Evolutionary conservation across 164 flowering plant species (phyloP).

Genomic region (Magnolia kwangsiensis): DNA sequence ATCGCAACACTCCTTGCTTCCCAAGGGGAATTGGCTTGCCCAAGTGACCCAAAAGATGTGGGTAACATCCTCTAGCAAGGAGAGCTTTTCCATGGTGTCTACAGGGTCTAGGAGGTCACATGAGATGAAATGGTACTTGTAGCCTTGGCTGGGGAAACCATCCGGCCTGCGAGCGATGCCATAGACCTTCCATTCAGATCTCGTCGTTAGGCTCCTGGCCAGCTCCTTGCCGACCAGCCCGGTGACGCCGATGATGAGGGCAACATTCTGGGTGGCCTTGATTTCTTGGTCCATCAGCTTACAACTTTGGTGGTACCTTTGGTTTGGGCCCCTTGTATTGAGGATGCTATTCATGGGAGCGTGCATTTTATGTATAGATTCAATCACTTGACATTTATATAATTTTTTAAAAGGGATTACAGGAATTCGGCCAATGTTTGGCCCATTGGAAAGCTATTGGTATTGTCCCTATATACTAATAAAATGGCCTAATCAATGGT

Average conservation of each 20-base stretch:
- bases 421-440: background rate
- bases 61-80: slow-evolving; percentile 46
- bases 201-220: slow-evolving; percentile 35
- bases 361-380: background rate
- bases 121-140: slow-evolving; percentile 50
- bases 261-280: slow-evolving; percentile 28
- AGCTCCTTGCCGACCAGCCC: slow-evolving; percentile 84
- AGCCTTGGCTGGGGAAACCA: slow-evolving; percentile 1
- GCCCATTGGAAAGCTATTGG: background rate
- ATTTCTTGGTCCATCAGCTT: background rate
- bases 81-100: slow-evolving; percentile 48
- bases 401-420: background rate
- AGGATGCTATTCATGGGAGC: background rate
- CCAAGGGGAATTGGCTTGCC: slow-evolving; percentile 57
- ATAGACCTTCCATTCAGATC: slow-evolving; percentile 58
- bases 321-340: background rate
- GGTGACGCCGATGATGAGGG: slow-evolving; percentile 71
- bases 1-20: slow-evolving; percentile 45
- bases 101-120: slow-evolving; percentile 63
- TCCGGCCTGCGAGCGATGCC: slow-evolving; percentile 56
- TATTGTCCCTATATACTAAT: slow-evolving; percentile 1
- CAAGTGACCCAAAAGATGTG: slow-evolving; percentile 92
- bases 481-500: slow-evolving; percentile 2
- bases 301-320: background rate
- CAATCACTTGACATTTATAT: background rate